phyloP scores from a whole-genome alignment of 192 early-diverging fungal genomes.

The Podila epicladia region DNA sequence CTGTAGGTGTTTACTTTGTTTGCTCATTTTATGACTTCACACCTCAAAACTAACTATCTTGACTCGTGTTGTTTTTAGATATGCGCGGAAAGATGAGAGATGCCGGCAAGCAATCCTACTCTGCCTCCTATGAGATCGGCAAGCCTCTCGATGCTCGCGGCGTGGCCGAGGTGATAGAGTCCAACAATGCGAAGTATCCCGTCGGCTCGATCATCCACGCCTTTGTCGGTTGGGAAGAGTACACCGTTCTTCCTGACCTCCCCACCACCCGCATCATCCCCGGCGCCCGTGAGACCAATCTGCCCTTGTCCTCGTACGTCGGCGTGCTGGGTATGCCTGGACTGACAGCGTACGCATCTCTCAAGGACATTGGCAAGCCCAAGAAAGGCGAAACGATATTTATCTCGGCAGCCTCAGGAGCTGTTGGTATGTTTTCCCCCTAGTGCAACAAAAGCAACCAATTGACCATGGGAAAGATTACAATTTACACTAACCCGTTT shows the following conservation, averaged over 20 bases:
- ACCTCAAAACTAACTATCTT: background rate
- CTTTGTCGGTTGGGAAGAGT: slow-evolving; percentile 69
- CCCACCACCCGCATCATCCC: slow-evolving; percentile 52
- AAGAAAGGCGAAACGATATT: slow-evolving; percentile 89
- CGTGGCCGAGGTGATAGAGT: slow-evolving; percentile 77
- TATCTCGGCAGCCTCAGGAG: slow-evolving; percentile 79
- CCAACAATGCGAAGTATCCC: slow-evolving; percentile 65
- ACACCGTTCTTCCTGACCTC: slow-evolving; percentile 55
- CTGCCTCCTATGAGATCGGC: slow-evolving; percentile 57
- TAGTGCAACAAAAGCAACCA: background rate
- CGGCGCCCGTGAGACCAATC: slow-evolving; percentile 41
- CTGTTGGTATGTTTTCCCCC: slow-evolving; percentile 64
- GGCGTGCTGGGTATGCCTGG: slow-evolving; percentile 65
- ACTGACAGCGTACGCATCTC: slow-evolving; percentile 26
- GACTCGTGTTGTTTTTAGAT: slow-evolving; percentile 33
- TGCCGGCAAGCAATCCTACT: slow-evolving; percentile 33
- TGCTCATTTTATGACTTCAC: background rate
- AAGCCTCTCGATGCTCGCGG: slow-evolving; percentile 71
- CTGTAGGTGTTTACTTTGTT: slow-evolving; percentile 36
- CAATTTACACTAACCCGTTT: background rate
- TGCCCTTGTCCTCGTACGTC: slow-evolving; percentile 70
- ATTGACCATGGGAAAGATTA: background rate
- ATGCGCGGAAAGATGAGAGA: slow-evolving; percentile 77
- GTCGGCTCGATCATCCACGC: slow-evolving; percentile 75
- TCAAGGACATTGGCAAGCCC: slow-evolving; percentile 77